Evolutionary conservation across 352 stramenopile genomes (phyloP).

Genomic region (Blastocystis sp.): DNA sequence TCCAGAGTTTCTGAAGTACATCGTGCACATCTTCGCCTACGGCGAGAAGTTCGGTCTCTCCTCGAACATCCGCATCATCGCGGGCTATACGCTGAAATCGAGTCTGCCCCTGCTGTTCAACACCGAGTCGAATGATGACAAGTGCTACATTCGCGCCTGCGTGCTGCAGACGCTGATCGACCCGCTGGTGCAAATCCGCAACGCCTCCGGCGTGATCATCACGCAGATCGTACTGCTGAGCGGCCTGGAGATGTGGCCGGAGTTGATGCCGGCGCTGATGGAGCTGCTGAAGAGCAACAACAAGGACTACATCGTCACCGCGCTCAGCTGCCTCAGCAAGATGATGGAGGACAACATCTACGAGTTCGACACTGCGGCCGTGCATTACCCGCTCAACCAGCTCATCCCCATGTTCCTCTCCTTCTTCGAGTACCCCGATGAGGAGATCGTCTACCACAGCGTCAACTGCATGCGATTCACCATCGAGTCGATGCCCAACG

Average conservation of each 20-base stretch:
- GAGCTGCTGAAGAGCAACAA: constrained; percentile 60
- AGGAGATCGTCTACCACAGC: constrained; percentile 50
- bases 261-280: constrained; percentile 30
- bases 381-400: constrained; percentile 52
- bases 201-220: constrained; percentile 27
- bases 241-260: constrained; percentile 41
- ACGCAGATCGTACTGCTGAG: constrained; percentile 25
- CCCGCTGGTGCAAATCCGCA: constrained; percentile 17
- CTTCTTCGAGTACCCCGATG: constrained; percentile 48
- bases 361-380: constrained; percentile 29
- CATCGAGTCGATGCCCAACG: constrained; percentile 58
- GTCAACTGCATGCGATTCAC: constrained; percentile 64
- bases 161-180: constrained; percentile 46
- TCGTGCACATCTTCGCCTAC: constrained; percentile 46
- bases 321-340: constrained; percentile 48
- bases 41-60: constrained; percentile 37
- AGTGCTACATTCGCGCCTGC: constrained; percentile 45
- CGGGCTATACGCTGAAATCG: constrained; percentile 55
- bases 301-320: constrained; percentile 30
- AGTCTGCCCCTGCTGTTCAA: constrained; percentile 40
- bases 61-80: constrained; percentile 34
- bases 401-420: constrained; percentile 42
- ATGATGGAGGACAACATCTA: constrained; percentile 62
- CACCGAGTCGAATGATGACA: background rate
- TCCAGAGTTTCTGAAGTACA: constrained; percentile 58